A percentile compares a stretch with the other conserved stretches of the same genome.
phyloP scores from a whole-genome alignment of 1,284 basidiomycete species.

The Cutaneotrichosporon arboriforme region DNA sequence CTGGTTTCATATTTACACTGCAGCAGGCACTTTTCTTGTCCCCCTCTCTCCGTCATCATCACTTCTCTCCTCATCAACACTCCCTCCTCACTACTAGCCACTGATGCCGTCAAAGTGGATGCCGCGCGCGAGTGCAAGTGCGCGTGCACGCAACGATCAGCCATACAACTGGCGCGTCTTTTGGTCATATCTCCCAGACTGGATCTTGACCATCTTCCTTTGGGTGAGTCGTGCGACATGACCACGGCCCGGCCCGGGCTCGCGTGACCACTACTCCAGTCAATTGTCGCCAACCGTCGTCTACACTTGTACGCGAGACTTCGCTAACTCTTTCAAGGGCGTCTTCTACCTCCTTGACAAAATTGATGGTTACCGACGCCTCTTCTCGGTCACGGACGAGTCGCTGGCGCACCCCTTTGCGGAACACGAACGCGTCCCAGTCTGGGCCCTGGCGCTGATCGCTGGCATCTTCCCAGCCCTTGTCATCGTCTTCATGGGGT shows the following conservation, averaged over 20 bases:
- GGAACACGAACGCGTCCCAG: conserved; percentile 76
- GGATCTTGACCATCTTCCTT: conserved; percentile 43
- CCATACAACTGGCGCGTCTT: conserved; percentile 25
- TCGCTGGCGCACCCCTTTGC: conserved; percentile 66
- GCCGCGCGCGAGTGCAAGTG: not conserved
- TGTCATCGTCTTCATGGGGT: conserved; percentile 64
- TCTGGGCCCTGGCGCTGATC: conserved; percentile 62
- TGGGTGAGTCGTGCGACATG: conserved; percentile 41
- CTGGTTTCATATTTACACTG: too few species aligned
- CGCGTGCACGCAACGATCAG: not conserved
- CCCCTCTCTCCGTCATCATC: not conserved
- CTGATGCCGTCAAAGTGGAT: not conserved
- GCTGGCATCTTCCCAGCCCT: conserved; percentile 63
- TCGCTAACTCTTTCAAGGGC: conserved; percentile 31
- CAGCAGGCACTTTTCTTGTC: not conserved
- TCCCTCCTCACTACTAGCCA: not conserved
- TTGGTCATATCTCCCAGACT: conserved; percentile 44
- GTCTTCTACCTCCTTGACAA: conserved; percentile 68
- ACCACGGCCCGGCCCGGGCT: too few species aligned
- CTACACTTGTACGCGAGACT: not conserved
- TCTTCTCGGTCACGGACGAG: conserved; percentile 74
- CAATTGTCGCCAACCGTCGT: not conserved
- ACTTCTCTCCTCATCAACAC: not conserved
- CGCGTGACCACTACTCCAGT: too few species aligned
- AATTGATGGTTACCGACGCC: conserved; percentile 72